Evolutionary conservation across 805 yeast species (phyloP).

Genomic region (Isabelozyma rhagii): DNA sequence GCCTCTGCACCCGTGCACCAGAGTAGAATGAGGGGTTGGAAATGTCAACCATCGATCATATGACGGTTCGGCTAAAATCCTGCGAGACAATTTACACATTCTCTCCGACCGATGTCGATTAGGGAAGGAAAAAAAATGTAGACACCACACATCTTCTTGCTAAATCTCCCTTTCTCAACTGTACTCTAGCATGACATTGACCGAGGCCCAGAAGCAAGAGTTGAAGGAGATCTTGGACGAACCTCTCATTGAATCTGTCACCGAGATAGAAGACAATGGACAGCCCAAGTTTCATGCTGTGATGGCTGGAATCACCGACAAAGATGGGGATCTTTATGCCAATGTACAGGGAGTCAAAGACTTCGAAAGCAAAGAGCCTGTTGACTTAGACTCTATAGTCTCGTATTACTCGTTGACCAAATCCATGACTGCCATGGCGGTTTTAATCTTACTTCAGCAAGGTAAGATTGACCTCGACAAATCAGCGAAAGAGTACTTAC

Average conservation of each 20-base stretch:
- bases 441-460: conserved; percentile 30
- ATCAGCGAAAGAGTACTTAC: conserved; percentile 31
- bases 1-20: no score
- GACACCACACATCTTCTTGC: not conserved
- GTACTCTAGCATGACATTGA: conserved; percentile 2
- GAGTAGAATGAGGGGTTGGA: no score
- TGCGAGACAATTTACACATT: no score
- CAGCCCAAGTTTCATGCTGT: conserved; percentile 17
- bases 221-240: conserved; percentile 2
- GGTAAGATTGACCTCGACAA: conserved; percentile 30
- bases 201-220: not conserved
- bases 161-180: not conserved
- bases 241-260: not conserved
- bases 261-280: not conserved
- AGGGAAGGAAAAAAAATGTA: not conserved
- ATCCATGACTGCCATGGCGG: conserved; percentile 32
- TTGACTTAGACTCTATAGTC: conserved; percentile 15
- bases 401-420: conserved; percentile 29
- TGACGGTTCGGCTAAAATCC: no score
- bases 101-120: no score
- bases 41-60: no score
- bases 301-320: conserved; percentile 27
- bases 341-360: conserved; percentile 18
- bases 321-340: conserved; percentile 18
- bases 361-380: conserved; percentile 11